Percentiles rank a stretch among this genome's conserved stretches.
These are phyloP conservation scores for Pelargonium fulgidum DNA, from an alignment of 441 rosid genomes.

Conservation along the genomic window DNA sequence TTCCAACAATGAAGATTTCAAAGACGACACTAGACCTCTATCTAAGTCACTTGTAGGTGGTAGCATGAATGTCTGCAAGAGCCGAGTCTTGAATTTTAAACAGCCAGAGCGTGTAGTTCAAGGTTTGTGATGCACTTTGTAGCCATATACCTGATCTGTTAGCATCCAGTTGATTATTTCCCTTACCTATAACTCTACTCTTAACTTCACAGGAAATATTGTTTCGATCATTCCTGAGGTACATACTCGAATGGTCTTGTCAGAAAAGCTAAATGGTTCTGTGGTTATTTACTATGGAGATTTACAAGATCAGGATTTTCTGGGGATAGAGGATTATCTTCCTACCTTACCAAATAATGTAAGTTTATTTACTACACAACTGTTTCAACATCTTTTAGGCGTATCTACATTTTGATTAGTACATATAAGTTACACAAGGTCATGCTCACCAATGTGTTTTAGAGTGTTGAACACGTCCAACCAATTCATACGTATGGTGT, in stretches of 20 bases:
- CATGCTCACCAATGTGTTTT: too few relatives aligned
- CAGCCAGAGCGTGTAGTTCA: slow-evolving; percentile 52
- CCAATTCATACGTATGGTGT: too few relatives aligned
- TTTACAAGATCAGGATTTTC: slow-evolving; percentile 61
- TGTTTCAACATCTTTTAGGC: neutral
- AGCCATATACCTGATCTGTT: slow-evolving; percentile 20
- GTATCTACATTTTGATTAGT: too few relatives aligned
- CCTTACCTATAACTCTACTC: slow-evolving; percentile 12
- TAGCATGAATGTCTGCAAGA: slow-evolving; percentile 71
- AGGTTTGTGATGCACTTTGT: slow-evolving; percentile 36
- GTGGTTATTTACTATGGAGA: slow-evolving; percentile 85
- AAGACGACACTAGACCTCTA: slow-evolving; percentile 49
- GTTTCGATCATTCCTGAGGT: slow-evolving; percentile 37
- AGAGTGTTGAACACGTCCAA: too few relatives aligned
- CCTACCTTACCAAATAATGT: slow-evolving; percentile 78
- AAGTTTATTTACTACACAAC: slow-evolving; percentile 30
- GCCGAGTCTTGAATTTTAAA: slow-evolving; percentile 48
- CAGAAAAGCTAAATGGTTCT: slow-evolving; percentile 77
- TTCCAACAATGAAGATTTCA: slow-evolving; percentile 54
- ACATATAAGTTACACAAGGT: too few relatives aligned
- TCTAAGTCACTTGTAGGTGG: slow-evolving; percentile 82
- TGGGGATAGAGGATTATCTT: slow-evolving; percentile 65
- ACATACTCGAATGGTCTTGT: slow-evolving; percentile 56
- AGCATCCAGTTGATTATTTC: slow-evolving; percentile 15
- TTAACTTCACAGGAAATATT: slow-evolving; percentile 38